Conservation (phyloP, 768 basidiomycete genomes). For the Phanerodontia chrysosporium region DNA sequence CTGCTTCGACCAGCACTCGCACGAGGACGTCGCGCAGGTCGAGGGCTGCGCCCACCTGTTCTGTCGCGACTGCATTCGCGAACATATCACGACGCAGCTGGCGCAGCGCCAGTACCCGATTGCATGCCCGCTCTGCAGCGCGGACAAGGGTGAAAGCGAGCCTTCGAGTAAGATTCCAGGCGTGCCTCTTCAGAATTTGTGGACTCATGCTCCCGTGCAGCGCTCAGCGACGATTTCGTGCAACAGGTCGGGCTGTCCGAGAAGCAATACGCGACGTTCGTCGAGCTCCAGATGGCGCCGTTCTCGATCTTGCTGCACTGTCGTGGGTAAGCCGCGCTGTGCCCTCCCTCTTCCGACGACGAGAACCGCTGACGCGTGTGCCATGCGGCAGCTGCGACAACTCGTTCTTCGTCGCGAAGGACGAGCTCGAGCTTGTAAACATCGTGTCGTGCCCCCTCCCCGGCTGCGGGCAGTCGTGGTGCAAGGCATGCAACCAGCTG, state of each 20-base stretch:
- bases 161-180: constrained; percentile 36
- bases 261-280: constrained; percentile 35
- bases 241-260: constrained; percentile 43
- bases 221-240: constrained; percentile 36
- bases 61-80: constrained; percentile 50
- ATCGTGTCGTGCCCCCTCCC: constrained; percentile 47
- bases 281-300: constrained; percentile 36
- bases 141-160: constrained; percentile 18
- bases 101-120: constrained; percentile 55
- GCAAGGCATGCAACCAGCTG: constrained; percentile 51
- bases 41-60: constrained; percentile 46
- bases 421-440: constrained; percentile 36
- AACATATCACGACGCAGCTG: constrained; percentile 41
- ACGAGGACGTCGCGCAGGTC: constrained; percentile 38
- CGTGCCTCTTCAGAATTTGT: too few relatives aligned
- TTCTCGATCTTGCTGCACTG: constrained; percentile 46
- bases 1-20: constrained; percentile 48
- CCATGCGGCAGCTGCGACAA: constrained; percentile 48
- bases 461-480: constrained; percentile 52
- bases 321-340: constrained; percentile 41
- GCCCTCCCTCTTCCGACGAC: neutral
- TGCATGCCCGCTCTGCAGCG: constrained; percentile 53
- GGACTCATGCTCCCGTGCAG: too few relatives aligned
- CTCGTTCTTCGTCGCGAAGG: constrained; percentile 46
- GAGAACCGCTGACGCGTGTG: neutral